phyloP scores from a whole-genome alignment of 2,329 filamentous ascomycete genomes.

The Neurospora crassa region DNA sequence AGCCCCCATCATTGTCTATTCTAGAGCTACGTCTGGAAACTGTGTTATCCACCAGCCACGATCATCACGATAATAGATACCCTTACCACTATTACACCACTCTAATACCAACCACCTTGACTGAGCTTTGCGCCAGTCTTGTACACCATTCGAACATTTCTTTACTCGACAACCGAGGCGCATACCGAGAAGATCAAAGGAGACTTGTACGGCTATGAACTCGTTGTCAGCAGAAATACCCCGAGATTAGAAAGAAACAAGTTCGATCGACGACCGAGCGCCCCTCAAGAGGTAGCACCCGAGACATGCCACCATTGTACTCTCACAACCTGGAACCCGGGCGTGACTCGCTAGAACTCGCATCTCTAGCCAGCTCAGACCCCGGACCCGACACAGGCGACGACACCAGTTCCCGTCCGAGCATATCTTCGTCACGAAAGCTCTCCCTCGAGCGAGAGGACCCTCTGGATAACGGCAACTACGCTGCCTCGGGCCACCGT shows the following conservation, averaged over 20 bases:
- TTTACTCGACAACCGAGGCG: neutral
- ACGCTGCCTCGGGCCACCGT: slow-evolving; percentile 34
- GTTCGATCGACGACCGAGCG: neutral
- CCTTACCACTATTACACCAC: neutral
- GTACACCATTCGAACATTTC: neutral
- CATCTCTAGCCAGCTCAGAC: slow-evolving; percentile 82
- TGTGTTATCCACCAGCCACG: neutral
- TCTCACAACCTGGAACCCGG: slow-evolving; percentile 35
- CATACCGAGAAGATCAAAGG: neutral
- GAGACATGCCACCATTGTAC: slow-evolving; percentile 32
- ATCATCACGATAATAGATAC: neutral
- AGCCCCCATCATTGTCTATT: neutral
- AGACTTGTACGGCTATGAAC: neutral
- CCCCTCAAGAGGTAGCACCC: neutral
- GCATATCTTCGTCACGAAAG: slow-evolving; percentile 83
- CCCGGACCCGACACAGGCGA: slow-evolving; percentile 45
- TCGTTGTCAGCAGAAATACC: neutral
- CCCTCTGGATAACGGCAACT: slow-evolving; percentile 57
- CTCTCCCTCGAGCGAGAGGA: slow-evolving; percentile 84
- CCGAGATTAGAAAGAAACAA: neutral
- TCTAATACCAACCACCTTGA: neutral
- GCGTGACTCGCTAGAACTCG: slow-evolving; percentile 93
- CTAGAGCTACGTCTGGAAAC: neutral
- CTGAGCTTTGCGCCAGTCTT: neutral
- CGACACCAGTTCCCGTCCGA: slow-evolving; percentile 69